Conservation (phyloP, 768 basidiomycete genomes). For the Mycena vulgaris region DNA sequence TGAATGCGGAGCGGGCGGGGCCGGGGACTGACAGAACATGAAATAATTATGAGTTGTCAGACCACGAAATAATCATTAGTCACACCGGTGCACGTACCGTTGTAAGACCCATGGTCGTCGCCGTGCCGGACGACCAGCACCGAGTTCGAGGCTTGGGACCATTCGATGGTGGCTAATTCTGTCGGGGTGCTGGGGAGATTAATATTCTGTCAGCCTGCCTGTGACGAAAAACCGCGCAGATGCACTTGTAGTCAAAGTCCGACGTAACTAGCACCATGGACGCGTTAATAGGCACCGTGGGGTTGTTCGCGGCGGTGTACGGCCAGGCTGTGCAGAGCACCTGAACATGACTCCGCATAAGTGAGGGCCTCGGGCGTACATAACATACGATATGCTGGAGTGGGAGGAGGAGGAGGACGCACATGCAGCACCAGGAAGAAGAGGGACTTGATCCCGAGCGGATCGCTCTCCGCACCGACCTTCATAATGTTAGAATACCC, state of each 20-base stretch:
- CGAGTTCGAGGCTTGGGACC: conserved; percentile 18
- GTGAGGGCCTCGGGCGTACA: no score
- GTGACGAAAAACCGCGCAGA: no score
- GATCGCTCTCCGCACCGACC: conserved; percentile 16
- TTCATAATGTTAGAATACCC: conserved; percentile 25
- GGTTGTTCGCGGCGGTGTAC: conserved; percentile 20
- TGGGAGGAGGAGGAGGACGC: no score
- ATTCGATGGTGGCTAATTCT: conserved; percentile 17
- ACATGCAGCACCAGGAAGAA: conserved; percentile 27
- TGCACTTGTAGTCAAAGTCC: conserved; percentile 31
- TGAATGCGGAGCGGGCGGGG: conserved; percentile 21
- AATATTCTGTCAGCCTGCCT: no score
- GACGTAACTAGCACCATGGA: conserved; percentile 27
- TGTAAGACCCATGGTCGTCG: conserved; percentile 44
- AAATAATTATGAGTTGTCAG: conserved; percentile 2
- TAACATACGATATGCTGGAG: no score
- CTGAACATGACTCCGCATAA: no score
- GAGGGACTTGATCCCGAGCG: conserved; percentile 12
- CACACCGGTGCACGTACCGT: conserved; percentile 12
- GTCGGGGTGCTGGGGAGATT: conserved; percentile 23
- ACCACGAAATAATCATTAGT: conserved; percentile 10
- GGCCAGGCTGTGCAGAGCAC: conserved; percentile 24
- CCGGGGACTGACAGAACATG: conserved; percentile 7
- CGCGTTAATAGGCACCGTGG: conserved; percentile 10
- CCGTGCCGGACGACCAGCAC: conserved; percentile 29